Conservation (phyloP, 495 filamentous ascomycete genomes). For the Aspergillus heteromorphus region DNA sequence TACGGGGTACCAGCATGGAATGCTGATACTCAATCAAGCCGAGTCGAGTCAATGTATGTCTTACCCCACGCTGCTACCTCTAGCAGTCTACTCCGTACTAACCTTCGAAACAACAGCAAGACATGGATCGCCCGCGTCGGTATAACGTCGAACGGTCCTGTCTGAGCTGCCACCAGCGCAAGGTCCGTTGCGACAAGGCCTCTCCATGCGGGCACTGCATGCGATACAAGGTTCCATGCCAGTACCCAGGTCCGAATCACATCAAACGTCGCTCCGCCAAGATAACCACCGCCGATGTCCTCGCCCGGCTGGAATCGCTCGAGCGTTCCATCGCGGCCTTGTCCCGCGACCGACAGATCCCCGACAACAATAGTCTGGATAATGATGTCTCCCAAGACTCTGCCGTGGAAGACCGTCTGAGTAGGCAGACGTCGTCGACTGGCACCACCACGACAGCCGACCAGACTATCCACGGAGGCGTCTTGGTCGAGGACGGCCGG, state of each 20-base stretch:
- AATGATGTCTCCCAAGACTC: not conserved
- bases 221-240: conserved; percentile 19
- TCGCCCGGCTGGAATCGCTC: conserved; percentile 23
- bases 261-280: conserved; percentile 24
- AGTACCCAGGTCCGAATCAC: conserved; percentile 27
- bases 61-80: no score
- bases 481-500: conserved; percentile 5
- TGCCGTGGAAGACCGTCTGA: not conserved
- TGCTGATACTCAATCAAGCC: no score
- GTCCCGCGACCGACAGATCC: not conserved
- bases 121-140: not conserved
- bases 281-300: conserved; percentile 6
- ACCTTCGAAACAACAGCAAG: no score
- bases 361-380: not conserved
- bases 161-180: conserved; percentile 32
- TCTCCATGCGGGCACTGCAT: conserved; percentile 27
- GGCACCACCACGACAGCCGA: not conserved
- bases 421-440: not conserved
- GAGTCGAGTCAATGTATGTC: no score
- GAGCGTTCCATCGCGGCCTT: conserved; percentile 24
- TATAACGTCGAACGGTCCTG: conserved; percentile 24
- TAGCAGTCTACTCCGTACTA: no score
- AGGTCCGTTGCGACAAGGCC: conserved; percentile 32
- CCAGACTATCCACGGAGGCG: not conserved
- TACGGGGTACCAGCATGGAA: no score